These are phyloP conservation scores for Colletotrichum camelliae DNA, from an alignment of 2,329 filamentous ascomycete species.

Conservation along the genomic window DNA sequence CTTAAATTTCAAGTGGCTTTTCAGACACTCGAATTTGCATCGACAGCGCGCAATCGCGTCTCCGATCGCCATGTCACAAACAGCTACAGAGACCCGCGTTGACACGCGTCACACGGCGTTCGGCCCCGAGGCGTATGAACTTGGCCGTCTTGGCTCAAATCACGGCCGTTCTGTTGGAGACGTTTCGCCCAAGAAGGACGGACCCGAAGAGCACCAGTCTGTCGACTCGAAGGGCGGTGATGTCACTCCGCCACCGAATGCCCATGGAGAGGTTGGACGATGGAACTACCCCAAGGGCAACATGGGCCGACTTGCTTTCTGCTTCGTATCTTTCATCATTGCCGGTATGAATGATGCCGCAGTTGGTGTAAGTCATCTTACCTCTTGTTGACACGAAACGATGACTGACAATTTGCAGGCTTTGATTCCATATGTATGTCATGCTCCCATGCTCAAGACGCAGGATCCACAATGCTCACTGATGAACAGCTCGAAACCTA, in stretches of 20 bases:
- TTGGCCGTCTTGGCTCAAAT: not conserved
- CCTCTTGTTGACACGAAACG: not conserved
- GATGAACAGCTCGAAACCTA: constrained; percentile 59
- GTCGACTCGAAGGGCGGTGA: not conserved
- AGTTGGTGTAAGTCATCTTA: constrained; percentile 50
- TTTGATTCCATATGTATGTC: constrained; percentile 43
- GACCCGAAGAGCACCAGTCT: not conserved
- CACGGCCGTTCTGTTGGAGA: not conserved
- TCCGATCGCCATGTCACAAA: constrained; percentile 16
- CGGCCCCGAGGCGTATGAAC: constrained; percentile 6
- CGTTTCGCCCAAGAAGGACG: not conserved
- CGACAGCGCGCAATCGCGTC: not conserved
- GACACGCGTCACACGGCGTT: not conserved
- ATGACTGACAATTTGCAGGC: constrained; percentile 28
- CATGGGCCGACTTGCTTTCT: constrained; percentile 36
- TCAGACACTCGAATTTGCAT: not conserved
- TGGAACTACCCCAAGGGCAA: constrained; percentile 43
- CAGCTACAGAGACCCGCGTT: constrained; percentile 16
- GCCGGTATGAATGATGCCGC: constrained; percentile 69
- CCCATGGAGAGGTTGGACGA: constrained; percentile 26
- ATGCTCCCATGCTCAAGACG: too few relatives aligned
- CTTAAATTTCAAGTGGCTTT: not conserved
- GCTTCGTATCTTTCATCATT: constrained; percentile 64
- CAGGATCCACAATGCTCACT: not conserved
- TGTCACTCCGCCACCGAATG: not conserved